Conservation (phyloP, 1,139 yeast species). For the Taphrina wiesneri region DNA sequence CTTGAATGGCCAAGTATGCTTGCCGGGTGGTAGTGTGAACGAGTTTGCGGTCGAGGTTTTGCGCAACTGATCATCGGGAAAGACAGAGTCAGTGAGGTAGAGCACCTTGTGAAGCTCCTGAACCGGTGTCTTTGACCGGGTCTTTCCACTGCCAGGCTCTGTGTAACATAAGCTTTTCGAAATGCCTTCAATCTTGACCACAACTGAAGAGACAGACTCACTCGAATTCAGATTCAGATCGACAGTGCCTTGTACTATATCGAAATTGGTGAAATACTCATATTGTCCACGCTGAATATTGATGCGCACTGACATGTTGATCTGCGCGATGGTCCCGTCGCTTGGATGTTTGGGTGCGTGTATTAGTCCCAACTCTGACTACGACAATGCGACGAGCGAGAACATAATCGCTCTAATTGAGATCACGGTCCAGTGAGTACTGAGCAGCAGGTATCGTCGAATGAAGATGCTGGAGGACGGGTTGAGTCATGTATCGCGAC, state of each 20-base stretch:
- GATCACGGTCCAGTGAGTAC: too few relatives aligned
- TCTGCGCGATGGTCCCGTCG: background rate
- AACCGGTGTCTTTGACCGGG: slow-evolving; percentile 40
- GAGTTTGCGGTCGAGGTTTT: slow-evolving; percentile 43
- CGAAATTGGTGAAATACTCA: slow-evolving; percentile 51
- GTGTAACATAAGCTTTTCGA: slow-evolving; percentile 46
- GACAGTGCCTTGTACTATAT: slow-evolving; percentile 55
- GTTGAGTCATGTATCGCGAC: too few relatives aligned
- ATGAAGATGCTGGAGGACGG: too few relatives aligned
- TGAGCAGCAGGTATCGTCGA: too few relatives aligned
- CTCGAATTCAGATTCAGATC: slow-evolving; percentile 52
- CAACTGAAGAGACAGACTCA: slow-evolving; percentile 55
- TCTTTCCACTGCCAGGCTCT: slow-evolving; percentile 42
- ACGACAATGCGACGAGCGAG: too few relatives aligned
- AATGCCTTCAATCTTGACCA: slow-evolving; percentile 62
- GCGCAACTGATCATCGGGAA: slow-evolving; percentile 14
- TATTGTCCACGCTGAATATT: background rate
- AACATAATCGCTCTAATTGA: too few relatives aligned
- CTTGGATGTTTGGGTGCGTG: too few relatives aligned
- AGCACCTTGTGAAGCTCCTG: slow-evolving; percentile 58
- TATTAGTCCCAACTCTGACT: too few relatives aligned
- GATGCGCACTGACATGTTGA: slow-evolving; percentile 15
- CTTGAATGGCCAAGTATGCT: slow-evolving; percentile 59
- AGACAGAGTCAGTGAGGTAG: slow-evolving; percentile 50
- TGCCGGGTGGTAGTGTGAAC: slow-evolving; percentile 63